Percentiles rank a stretch among this genome's conserved stretches.
These are phyloP conservation scores for Zychaea mexicana DNA, from an alignment of 371 early-diverging fungal species.

Conservation along the genomic window DNA sequence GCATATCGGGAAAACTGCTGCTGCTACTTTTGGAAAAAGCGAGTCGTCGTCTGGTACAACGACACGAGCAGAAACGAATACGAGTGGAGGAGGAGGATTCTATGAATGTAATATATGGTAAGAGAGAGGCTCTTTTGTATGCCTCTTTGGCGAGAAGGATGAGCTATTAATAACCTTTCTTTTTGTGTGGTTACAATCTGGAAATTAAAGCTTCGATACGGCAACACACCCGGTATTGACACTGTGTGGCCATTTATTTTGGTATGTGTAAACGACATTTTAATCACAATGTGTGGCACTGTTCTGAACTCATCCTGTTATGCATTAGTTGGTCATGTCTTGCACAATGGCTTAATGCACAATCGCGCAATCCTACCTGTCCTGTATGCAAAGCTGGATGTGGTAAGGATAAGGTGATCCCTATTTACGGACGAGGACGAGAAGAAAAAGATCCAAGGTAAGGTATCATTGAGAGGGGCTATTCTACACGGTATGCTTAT, in stretches of 20 bases:
- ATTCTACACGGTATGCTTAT: not conserved
- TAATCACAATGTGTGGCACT: not conserved
- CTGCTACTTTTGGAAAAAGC: not conserved
- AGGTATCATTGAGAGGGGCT: not conserved
- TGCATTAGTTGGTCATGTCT: slow-evolving; percentile 37
- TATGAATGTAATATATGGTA: slow-evolving; percentile 47
- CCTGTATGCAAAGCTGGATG: slow-evolving; percentile 84
- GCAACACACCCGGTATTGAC: slow-evolving; percentile 74
- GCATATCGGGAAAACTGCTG: not conserved
- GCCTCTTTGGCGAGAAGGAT: too few relatives aligned
- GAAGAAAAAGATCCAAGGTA: slow-evolving; percentile 75
- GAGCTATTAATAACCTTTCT: too few relatives aligned
- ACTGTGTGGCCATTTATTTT: slow-evolving; percentile 75
- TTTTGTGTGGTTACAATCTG: not conserved
- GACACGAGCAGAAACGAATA: not conserved
- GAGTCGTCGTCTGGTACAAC: not conserved
- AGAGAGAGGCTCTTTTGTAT: too few relatives aligned
- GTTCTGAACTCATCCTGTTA: not conserved
- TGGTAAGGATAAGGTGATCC: slow-evolving; percentile 76
- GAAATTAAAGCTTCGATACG: slow-evolving; percentile 71
- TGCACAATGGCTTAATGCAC: slow-evolving; percentile 37
- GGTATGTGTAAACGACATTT: slow-evolving; percentile 31
- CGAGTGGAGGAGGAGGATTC: slow-evolving; percentile 32
- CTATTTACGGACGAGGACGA: slow-evolving; percentile 75
- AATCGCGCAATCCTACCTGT: slow-evolving; percentile 35